Evolutionary conservation across 1,284 basidiomycete species (phyloP).

Genomic region (Exsudoporus floridanus): DNA sequence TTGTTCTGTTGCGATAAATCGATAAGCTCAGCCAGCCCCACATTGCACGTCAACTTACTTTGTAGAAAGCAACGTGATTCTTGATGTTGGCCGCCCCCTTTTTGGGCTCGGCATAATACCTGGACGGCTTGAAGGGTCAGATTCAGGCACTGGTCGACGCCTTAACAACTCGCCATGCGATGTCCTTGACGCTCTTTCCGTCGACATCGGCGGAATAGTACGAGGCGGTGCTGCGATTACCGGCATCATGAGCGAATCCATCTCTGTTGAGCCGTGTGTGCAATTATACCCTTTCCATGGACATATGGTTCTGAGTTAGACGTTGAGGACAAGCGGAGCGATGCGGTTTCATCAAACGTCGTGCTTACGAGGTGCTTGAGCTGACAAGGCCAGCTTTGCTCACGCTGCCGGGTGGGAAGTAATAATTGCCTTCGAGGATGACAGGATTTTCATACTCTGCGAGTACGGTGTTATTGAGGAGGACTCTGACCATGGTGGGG

Average conservation of each 20-base stretch:
- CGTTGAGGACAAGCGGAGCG: conserved; percentile 2
- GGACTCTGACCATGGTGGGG: conserved; percentile 48
- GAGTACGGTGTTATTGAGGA: conserved; percentile 50
- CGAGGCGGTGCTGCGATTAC: conserved; percentile 48
- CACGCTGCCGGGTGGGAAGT: conserved; percentile 60
- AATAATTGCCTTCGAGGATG: conserved; percentile 63
- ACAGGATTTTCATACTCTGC: conserved; percentile 55
- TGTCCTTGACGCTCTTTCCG: conserved; percentile 50
- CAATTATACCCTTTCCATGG: conserved; percentile 65
- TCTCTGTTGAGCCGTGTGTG: neutral
- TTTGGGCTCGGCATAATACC: conserved; percentile 61
- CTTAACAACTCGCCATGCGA: conserved; percentile 53
- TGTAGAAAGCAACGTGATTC: conserved; percentile 65
- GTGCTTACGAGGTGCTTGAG: conserved; percentile 51
- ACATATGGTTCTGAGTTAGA: conserved; percentile 48
- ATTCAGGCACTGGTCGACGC: neutral
- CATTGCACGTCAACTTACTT: conserved; percentile 39
- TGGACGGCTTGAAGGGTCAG: conserved; percentile 26
- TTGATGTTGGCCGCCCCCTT: conserved; percentile 56
- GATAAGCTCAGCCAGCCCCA: neutral
- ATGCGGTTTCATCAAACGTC: neutral
- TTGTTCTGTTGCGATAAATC: conserved; percentile 15
- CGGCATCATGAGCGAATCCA: conserved; percentile 2
- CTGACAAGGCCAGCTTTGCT: conserved; percentile 42
- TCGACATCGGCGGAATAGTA: conserved; percentile 57